Conservation (phyloP, 805 yeast genomes). For the Tetrapisispora arboricola region DNA sequence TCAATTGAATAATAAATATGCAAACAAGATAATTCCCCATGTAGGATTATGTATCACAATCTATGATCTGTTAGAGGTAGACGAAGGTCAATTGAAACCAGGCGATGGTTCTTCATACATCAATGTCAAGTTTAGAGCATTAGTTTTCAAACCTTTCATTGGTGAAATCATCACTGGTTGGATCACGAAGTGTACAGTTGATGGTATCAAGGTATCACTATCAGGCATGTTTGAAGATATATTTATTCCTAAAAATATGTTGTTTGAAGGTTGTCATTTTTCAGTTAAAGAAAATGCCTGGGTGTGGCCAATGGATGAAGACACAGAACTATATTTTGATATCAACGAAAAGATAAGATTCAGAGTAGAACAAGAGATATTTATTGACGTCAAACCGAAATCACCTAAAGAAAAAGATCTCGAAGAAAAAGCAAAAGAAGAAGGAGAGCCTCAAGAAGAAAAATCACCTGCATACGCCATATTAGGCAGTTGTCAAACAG, state of each 20-base stretch:
- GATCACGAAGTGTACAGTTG: conserved; percentile 79
- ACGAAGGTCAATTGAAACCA: conserved; percentile 82
- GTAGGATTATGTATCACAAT: conserved; percentile 77
- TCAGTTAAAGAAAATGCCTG: conserved; percentile 78
- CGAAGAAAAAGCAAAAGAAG: conserved; percentile 24
- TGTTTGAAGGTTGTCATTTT: conserved; percentile 69
- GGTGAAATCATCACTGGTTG: conserved; percentile 92
- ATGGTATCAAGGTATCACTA: conserved; percentile 60
- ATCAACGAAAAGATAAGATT: conserved; percentile 85
- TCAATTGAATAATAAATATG: conserved; percentile 74
- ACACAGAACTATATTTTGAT: conserved; percentile 72
- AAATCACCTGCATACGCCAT: conserved; percentile 74
- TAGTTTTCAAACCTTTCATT: conserved; percentile 86
- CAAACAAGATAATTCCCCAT: conserved; percentile 76
- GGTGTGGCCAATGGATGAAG: conserved; percentile 79
- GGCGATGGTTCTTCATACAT: conserved; percentile 90
- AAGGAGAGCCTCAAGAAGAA: conserved; percentile 20
- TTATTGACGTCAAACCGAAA: conserved; percentile 73
- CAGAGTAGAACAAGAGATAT: conserved; percentile 81
- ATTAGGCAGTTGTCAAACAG: conserved; percentile 84
- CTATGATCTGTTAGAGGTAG: conserved; percentile 73
- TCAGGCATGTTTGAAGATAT: conserved; percentile 89
- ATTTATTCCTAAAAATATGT: conserved; percentile 70
- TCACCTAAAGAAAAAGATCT: conserved; percentile 46
- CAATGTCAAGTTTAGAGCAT: conserved; percentile 59